Evolutionary conservation across 2,329 filamentous ascomycete species (phyloP).

Genomic region (Talaromyces sp.): DNA sequence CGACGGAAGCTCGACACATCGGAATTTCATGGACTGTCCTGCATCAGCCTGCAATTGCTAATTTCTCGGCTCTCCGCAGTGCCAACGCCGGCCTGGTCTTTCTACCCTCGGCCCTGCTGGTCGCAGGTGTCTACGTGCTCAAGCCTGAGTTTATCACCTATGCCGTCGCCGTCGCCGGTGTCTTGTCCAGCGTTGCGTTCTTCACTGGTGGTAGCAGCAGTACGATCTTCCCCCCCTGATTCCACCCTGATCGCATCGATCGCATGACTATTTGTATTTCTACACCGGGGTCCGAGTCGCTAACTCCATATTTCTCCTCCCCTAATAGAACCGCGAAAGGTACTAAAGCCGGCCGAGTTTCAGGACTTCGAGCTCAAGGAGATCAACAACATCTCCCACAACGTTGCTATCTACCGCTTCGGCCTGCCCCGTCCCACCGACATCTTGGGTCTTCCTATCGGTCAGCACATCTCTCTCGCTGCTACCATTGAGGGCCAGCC

Average conservation of each 20-base stretch:
- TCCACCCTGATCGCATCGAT: background rate
- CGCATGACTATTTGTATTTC: background rate
- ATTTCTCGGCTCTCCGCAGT: slow-evolving; percentile 17
- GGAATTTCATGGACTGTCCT: background rate
- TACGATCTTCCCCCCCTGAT: slow-evolving; percentile 53
- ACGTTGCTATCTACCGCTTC: slow-evolving; percentile 98
- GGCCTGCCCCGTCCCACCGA: slow-evolving; percentile 73
- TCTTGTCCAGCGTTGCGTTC: slow-evolving; percentile 72
- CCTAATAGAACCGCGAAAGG: slow-evolving; percentile 69
- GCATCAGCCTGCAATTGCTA: slow-evolving; percentile 15
- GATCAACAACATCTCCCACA: slow-evolving; percentile 95
- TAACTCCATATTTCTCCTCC: slow-evolving; percentile 16
- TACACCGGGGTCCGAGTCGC: background rate
- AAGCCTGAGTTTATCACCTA: slow-evolving; percentile 77
- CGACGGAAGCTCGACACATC: no score
- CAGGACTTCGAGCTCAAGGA: slow-evolving; percentile 91
- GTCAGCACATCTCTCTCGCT: slow-evolving; percentile 97
- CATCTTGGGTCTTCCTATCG: slow-evolving; percentile 94
- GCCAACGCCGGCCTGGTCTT: slow-evolving; percentile 76
- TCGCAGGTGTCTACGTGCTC: slow-evolving; percentile 74
- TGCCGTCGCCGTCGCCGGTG: slow-evolving; percentile 67
- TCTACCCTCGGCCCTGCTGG: slow-evolving; percentile 76
- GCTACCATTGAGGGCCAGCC: slow-evolving; percentile 74
- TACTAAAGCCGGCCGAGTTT: slow-evolving; percentile 84
- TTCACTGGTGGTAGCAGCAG: slow-evolving; percentile 68